phyloP scores from a whole-genome alignment of 305 asterid species.

The Fraxinus baroniana region DNA sequence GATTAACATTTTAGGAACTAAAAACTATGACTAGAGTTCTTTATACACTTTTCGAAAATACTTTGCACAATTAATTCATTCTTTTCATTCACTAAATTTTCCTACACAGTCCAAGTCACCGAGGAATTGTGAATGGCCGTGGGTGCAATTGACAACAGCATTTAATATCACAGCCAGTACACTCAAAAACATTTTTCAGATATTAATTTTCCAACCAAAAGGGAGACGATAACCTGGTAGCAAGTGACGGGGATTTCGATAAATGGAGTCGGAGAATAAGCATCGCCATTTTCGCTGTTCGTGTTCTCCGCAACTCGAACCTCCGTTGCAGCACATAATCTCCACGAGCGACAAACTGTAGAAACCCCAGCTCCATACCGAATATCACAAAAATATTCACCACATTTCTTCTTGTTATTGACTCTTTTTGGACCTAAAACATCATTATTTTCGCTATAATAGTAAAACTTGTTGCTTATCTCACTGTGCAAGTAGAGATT shows the following conservation, averaged over 20 bases:
- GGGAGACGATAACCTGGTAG: slow-evolving; percentile 57
- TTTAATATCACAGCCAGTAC: background rate
- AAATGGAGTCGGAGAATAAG: slow-evolving; percentile 36
- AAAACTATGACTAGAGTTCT: background rate
- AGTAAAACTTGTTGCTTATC: slow-evolving; percentile 22
- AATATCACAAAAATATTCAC: slow-evolving; percentile 20
- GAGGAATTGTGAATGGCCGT: background rate
- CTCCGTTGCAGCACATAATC: slow-evolving; percentile 56
- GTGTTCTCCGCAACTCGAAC: slow-evolving; percentile 47
- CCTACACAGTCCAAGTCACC: background rate
- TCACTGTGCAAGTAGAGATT: slow-evolving; percentile 26
- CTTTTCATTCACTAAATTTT: background rate
- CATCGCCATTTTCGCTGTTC: slow-evolving; percentile 31
- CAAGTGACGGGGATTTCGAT: slow-evolving; percentile 92
- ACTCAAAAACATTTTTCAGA: slow-evolving; percentile 7
- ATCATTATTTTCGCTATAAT: slow-evolving; percentile 20
- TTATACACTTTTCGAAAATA: background rate
- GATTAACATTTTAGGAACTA: background rate
- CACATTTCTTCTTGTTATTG: slow-evolving; percentile 27
- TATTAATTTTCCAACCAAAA: background rate
- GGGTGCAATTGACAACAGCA: background rate
- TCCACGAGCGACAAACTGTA: slow-evolving; percentile 39
- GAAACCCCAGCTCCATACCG: slow-evolving; percentile 43
- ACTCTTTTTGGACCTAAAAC: slow-evolving; percentile 27
- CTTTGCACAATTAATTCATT: background rate